Evolutionary conservation across 2,329 filamentous ascomycete genomes (phyloP).

Genomic region (Aspergillus clavatus): DNA sequence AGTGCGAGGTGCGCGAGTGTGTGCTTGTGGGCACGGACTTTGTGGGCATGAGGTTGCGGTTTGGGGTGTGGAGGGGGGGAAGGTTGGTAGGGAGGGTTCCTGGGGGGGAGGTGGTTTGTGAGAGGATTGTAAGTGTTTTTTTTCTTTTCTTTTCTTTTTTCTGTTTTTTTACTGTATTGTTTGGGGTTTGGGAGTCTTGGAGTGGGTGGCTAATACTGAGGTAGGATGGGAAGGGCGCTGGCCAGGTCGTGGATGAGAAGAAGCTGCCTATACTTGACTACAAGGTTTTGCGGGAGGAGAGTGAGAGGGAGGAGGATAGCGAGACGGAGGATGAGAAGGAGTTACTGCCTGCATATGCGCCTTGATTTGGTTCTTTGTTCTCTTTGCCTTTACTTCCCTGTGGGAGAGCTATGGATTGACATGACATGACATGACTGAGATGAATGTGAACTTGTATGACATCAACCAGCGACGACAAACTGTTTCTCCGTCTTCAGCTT

Average conservation of each 20-base stretch:
- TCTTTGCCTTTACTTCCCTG: no score
- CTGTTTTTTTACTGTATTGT: background rate
- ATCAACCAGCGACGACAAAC: slow-evolving; percentile 36
- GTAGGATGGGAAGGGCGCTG: no score
- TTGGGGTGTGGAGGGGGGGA: slow-evolving; percentile 25
- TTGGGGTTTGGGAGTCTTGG: background rate
- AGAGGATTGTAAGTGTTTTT: slow-evolving; percentile 9
- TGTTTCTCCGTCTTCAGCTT: slow-evolving; percentile 45
- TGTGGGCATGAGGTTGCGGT: slow-evolving; percentile 19
- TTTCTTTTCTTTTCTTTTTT: background rate
- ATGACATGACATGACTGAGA: background rate
- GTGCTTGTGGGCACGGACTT: slow-evolving; percentile 17
- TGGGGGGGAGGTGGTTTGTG: slow-evolving; percentile 11
- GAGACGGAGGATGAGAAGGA: background rate
- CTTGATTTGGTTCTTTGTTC: background rate
- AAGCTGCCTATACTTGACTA: background rate
- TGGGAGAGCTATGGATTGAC: background rate
- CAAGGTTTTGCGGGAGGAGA: background rate
- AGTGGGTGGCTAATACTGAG: background rate
- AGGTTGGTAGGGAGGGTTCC: slow-evolving; percentile 18
- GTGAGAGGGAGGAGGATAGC: background rate
- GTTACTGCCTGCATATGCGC: background rate
- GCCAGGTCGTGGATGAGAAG: background rate
- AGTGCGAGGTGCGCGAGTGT: slow-evolving; percentile 23
- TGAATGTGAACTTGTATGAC: background rate